Conservation (phyloP, 768 basidiomycete genomes). For the Mycena polygramma region DNA sequence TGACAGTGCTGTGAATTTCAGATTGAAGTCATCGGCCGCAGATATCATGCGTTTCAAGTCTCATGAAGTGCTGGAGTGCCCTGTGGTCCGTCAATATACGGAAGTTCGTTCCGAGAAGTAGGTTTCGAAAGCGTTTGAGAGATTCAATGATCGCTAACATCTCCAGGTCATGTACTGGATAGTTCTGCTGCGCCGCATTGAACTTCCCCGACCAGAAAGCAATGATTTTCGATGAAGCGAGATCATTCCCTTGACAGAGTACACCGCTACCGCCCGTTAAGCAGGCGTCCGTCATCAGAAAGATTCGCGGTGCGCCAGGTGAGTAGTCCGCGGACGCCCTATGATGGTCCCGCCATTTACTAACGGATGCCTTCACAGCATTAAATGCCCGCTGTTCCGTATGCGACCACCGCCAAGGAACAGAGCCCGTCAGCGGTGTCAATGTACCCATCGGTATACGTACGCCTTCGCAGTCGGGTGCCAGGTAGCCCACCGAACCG, state of each 20-base stretch:
- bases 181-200: constrained; percentile 53
- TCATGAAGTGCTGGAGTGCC: constrained; percentile 44
- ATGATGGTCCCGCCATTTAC: constrained; percentile 37
- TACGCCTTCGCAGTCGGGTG: constrained; percentile 49
- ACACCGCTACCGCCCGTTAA: constrained; percentile 47
- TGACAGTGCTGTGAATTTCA: no score
- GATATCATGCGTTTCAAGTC: no score
- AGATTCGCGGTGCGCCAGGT: constrained; percentile 39
- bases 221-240: constrained; percentile 42
- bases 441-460: constrained; percentile 56
- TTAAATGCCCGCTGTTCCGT: constrained; percentile 52
- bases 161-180: constrained; percentile 50
- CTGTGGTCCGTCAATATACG: constrained; percentile 50
- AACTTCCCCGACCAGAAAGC: constrained; percentile 55
- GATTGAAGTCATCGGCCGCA: no score
- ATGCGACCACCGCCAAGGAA: constrained; percentile 45
- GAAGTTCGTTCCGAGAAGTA: constrained; percentile 49
- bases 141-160: constrained; percentile 53
- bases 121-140: constrained; percentile 44
- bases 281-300: constrained; percentile 49
- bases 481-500: constrained; percentile 47
- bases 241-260: constrained; percentile 40
- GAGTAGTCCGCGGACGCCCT: constrained; percentile 41
- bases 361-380: constrained; percentile 46
- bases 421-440: constrained; percentile 39